These are phyloP conservation scores for Diaporthe sp. DNA, from an alignment of 2,329 filamentous ascomycete genomes.

Conservation along the genomic window DNA sequence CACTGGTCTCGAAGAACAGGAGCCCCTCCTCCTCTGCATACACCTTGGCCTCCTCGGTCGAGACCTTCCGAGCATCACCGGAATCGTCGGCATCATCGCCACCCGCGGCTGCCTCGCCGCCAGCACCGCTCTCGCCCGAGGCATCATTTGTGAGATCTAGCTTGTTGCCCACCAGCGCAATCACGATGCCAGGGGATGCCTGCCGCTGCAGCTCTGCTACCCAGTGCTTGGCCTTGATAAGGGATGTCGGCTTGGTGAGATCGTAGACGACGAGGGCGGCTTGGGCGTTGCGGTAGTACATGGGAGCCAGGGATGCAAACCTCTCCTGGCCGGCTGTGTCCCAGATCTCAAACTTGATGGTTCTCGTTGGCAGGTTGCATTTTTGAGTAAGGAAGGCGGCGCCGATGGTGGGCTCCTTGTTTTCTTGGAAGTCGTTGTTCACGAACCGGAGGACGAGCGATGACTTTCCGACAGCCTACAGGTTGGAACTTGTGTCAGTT, in stretches of 20 bases:
- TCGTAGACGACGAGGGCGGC: slow-evolving; percentile 98
- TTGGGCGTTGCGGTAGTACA: slow-evolving; percentile 99
- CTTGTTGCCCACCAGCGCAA: slow-evolving; percentile 97
- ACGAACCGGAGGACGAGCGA: slow-evolving; percentile 98
- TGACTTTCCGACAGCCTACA: slow-evolving; percentile 66
- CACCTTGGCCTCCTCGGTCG: slow-evolving; percentile 88
- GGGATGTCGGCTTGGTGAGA: slow-evolving; percentile 93
- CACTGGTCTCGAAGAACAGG: slow-evolving; percentile 97
- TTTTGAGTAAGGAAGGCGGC: slow-evolving; percentile 99
- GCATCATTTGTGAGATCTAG: slow-evolving; percentile 82
- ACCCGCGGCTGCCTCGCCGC: slow-evolving; percentile 49
- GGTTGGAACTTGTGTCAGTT: slow-evolving; percentile 29
- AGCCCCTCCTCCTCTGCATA: slow-evolving; percentile 96
- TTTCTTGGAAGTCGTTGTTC: slow-evolving; percentile 99
- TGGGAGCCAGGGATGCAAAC: slow-evolving; percentile 94
- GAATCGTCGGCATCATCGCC: slow-evolving; percentile 70
- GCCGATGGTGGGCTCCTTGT: slow-evolving; percentile 99
- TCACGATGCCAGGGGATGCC: slow-evolving; percentile 95
- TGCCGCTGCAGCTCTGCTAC: slow-evolving; percentile 97
- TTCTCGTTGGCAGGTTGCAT: slow-evolving; percentile 93
- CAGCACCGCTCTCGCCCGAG: slow-evolving; percentile 55
- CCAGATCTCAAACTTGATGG: slow-evolving; percentile 96
- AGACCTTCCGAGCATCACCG: slow-evolving; percentile 85
- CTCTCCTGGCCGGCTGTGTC: slow-evolving; percentile 98
- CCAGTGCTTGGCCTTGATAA: slow-evolving; percentile 98